Conservation (phyloP, 257 asterid species). For the Capsicum chinense region DNA sequence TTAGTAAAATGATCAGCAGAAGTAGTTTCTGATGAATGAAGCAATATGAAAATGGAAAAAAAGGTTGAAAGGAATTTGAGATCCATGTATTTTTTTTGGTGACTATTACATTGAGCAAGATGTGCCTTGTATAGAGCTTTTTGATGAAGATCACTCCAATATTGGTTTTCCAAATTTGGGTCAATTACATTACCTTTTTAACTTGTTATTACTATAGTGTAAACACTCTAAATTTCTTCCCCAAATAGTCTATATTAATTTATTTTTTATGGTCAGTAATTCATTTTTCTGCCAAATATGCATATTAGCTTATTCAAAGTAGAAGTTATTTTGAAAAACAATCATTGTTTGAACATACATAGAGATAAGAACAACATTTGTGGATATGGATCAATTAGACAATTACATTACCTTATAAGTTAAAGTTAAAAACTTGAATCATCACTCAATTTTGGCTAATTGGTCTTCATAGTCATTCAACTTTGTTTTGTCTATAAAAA, state of each 20-base stretch:
- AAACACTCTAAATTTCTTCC: background rate
- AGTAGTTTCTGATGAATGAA: background rate
- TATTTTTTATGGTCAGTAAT: background rate
- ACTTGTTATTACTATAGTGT: no score
- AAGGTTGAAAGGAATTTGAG: background rate
- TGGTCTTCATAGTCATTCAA: no score
- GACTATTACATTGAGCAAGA: background rate
- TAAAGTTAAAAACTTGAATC: no score
- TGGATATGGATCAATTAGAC: no score
- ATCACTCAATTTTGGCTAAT: no score
- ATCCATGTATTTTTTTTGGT: background rate
- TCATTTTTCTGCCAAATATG: background rate
- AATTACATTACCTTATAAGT: no score
- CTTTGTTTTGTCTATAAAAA: no score
- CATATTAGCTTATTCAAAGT: background rate
- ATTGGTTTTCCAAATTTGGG: background rate
- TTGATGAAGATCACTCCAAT: background rate
- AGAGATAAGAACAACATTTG: no score
- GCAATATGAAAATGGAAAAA: background rate
- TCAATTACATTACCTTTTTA: background rate
- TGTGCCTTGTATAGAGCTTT: background rate
- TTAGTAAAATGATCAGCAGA: background rate
- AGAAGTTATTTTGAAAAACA: no score
- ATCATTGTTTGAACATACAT: no score
- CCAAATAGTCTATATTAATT: background rate